Percentiles rank a stretch among this genome's conserved stretches.
Evolutionary conservation across 257 asterid species (phyloP).

Genomic region (Primulina huaijiensis): DNA sequence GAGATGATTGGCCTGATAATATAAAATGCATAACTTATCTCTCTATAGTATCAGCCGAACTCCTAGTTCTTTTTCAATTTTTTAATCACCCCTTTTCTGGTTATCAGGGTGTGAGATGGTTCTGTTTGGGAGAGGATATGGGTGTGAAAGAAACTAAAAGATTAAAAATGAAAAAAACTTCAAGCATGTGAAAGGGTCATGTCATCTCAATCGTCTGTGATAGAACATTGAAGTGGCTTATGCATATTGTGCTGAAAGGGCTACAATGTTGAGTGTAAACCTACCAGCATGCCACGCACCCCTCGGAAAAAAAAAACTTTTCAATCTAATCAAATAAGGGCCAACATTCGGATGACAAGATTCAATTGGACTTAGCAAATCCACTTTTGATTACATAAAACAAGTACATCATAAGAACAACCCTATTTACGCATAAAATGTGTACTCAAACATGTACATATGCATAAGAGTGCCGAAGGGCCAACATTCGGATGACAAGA

Average conservation of each 20-base stretch:
- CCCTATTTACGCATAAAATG: background rate
- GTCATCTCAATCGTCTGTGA: no score
- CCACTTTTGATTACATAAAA: conserved; percentile 10
- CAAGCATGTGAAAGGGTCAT: no score
- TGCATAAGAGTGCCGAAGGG: conserved; percentile 11
- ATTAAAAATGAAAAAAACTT: no score
- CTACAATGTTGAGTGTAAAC: no score
- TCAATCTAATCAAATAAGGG: conserved; percentile 12
- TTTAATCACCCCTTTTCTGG: background rate
- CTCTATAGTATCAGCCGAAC: background rate
- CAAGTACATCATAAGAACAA: background rate
- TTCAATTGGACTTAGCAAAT: conserved; percentile 12
- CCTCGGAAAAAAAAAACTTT: no score
- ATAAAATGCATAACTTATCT: background rate
- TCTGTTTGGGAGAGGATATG: no score
- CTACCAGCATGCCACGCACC: background rate
- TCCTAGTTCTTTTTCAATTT: background rate
- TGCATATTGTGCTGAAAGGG: no score
- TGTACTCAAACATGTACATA: conserved; percentile 19
- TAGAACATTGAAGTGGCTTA: no score
- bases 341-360: conserved; percentile 15
- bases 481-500: conserved; percentile 15
- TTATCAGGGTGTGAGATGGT: background rate
- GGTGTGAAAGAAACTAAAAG: no score
- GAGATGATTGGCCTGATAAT: background rate